Conservation (phyloP, 1,139 yeast genomes). For the Suhomyces maxii region DNA sequence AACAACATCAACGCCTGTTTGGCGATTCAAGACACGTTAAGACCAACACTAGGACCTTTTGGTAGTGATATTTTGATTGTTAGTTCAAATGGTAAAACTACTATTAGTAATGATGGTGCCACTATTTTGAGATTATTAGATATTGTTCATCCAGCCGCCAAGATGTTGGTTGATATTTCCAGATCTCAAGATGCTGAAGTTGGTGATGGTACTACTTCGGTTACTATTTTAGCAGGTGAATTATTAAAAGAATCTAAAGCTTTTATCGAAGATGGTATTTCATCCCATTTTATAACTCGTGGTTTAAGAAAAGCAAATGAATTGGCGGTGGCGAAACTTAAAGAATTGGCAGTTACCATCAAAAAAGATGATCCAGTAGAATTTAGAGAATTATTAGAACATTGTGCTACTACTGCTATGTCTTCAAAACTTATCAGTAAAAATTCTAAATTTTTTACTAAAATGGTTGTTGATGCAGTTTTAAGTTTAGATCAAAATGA, state of each 20-base stretch:
- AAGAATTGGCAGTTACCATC: conserved; percentile 73
- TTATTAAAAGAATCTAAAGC: conserved; percentile 84
- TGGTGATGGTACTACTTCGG: conserved; percentile 98
- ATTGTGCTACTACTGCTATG: conserved; percentile 98
- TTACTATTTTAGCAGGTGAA: conserved; percentile 92
- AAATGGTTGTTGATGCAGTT: conserved; percentile 96
- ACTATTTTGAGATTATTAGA: conserved; percentile 89
- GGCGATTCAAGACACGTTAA: conserved; percentile 93
- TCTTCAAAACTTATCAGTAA: conserved; percentile 88
- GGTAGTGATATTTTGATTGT: conserved; percentile 95
- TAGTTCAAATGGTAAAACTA: conserved; percentile 78
- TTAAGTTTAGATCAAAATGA: conserved; percentile 80
- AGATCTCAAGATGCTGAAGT: conserved; percentile 98
- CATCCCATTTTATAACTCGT: conserved; percentile 83
- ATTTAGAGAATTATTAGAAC: conserved; percentile 75
- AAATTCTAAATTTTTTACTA: conserved; percentile 85
- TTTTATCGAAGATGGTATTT: conserved; percentile 93
- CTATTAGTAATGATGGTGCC: conserved; percentile 98
- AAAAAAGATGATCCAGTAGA: conserved; percentile 48
- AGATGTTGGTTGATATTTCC: conserved; percentile 89
- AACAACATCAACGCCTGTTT: conserved; percentile 95
- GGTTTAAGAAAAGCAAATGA: conserved; percentile 84
- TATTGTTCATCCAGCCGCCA: conserved; percentile 98
- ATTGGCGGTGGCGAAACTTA: conserved; percentile 70
- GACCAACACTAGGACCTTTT: conserved; percentile 94